Evolutionary conservation across 2,329 filamentous ascomycete species (phyloP).

Genomic region (Exophiala sp.): DNA sequence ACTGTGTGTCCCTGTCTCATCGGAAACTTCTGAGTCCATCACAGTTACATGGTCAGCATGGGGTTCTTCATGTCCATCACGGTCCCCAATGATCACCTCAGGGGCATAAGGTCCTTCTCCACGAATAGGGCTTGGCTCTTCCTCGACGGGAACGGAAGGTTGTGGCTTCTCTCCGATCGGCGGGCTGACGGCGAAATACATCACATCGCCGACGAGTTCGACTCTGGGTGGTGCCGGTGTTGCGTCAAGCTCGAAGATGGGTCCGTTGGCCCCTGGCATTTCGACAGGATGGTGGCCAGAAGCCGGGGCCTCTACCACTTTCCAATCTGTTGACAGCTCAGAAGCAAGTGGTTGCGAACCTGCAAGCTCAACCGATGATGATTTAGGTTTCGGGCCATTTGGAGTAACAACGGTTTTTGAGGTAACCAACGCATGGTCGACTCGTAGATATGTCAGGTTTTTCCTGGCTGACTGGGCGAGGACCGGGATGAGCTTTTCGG

Average conservation of each 20-base stretch:
- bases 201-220: slow-evolving; percentile 36
- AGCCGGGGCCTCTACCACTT: slow-evolving; percentile 28
- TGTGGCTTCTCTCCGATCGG: slow-evolving; percentile 34
- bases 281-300: slow-evolving; percentile 31
- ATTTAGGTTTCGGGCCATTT: slow-evolving; percentile 8
- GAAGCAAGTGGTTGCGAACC: slow-evolving; percentile 18
- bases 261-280: slow-evolving; percentile 30
- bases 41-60: slow-evolving; percentile 10
- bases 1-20: slow-evolving; percentile 25
- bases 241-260: slow-evolving; percentile 37
- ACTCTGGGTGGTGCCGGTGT: slow-evolving; percentile 33
- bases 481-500: slow-evolving; percentile 51
- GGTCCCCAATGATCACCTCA: slow-evolving; percentile 21
- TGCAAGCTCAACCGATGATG: slow-evolving; percentile 16
- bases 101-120: slow-evolving; percentile 29
- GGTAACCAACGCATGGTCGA: slow-evolving; percentile 52
- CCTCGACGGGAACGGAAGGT: slow-evolving; percentile 26
- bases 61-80: slow-evolving; percentile 8
- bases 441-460: slow-evolving; percentile 49
- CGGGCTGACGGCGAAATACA: slow-evolving; percentile 33
- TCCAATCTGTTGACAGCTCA: slow-evolving; percentile 34
- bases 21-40: slow-evolving; percentile 20
- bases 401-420: slow-evolving; percentile 32
- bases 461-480: slow-evolving; percentile 44
- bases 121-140: slow-evolving; percentile 18